These are phyloP conservation scores for Phytopythium oedochilum DNA, from an alignment of 352 stramenopile species.

Conservation along the genomic window DNA sequence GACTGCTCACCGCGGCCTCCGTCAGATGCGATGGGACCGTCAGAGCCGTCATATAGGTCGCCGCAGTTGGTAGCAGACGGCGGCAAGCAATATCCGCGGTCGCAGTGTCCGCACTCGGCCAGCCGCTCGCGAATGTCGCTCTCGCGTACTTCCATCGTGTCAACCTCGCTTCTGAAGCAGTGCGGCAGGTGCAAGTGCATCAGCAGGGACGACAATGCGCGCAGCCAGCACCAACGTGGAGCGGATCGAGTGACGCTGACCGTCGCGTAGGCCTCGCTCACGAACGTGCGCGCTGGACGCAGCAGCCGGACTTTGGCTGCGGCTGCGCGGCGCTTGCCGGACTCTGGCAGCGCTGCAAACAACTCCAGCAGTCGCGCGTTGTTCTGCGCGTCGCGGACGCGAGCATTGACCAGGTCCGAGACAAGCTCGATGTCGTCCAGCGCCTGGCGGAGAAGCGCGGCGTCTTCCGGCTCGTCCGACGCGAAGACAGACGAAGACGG, in stretches of 20 bases:
- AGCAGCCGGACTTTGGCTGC: constrained; percentile 34
- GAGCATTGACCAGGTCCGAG: constrained; percentile 56
- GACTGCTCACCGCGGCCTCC: constrained; percentile 18
- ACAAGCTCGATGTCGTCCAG: constrained; percentile 41
- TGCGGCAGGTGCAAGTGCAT: neutral
- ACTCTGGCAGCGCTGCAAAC: constrained; percentile 15
- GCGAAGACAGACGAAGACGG: neutral
- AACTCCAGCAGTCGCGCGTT: constrained; percentile 46
- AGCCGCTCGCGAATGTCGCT: neutral
- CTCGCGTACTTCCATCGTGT: neutral
- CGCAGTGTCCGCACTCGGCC: neutral
- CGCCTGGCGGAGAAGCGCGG: constrained; percentile 24
- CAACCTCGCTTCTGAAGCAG: neutral
- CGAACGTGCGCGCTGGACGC: constrained; percentile 38
- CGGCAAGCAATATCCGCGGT: neutral
- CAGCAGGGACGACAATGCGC: constrained; percentile 5
- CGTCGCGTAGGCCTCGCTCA: constrained; percentile 30
- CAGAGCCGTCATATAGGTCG: neutral
- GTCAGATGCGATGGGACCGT: neutral
- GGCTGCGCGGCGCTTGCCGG: constrained; percentile 22
- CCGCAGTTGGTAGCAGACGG: neutral
- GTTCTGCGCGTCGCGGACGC: constrained; percentile 55
- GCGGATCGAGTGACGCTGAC: constrained; percentile 24
- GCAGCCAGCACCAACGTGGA: constrained; percentile 21
- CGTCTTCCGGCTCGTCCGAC: constrained; percentile 13